These are phyloP conservation scores for Penicillium rolfsii DNA, from an alignment of 2,329 filamentous ascomycete species.

Conservation along the genomic window DNA sequence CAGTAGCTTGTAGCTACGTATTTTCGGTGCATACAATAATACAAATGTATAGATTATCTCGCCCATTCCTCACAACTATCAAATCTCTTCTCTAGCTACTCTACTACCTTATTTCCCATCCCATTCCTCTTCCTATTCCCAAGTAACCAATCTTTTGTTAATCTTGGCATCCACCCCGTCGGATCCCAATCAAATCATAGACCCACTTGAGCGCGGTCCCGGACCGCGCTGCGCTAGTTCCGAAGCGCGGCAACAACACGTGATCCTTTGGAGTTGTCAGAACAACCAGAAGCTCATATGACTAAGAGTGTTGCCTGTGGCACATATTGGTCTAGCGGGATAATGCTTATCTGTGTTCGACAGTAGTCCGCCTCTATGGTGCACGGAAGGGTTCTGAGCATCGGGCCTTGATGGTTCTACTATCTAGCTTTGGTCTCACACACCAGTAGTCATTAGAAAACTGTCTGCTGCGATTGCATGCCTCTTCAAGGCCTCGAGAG, in stretches of 20 bases:
- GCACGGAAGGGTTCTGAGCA: not conserved
- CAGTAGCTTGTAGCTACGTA: no score
- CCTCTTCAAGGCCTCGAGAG: no score
- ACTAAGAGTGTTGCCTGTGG: no score
- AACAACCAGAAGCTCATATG: no score
- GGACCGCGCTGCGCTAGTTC: slow-evolving; percentile 20
- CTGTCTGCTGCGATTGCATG: no score
- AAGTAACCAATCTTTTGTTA: no score
- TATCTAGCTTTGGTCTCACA: not conserved
- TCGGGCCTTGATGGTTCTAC: not conserved
- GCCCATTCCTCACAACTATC: not conserved
- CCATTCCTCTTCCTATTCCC: not conserved
- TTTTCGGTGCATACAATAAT: not conserved
- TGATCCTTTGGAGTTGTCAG: not conserved
- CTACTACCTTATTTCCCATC: not conserved
- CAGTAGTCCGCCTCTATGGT: no score
- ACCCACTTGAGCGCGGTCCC: slow-evolving; percentile 22
- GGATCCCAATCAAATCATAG: not conserved
- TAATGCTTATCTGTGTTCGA: no score
- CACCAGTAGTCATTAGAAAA: no score
- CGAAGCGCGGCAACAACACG: slow-evolving; percentile 8
- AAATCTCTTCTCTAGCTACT: not conserved
- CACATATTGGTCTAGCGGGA: no score
- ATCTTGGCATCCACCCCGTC: slow-evolving; percentile 1
- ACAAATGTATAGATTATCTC: not conserved